These are phyloP conservation scores for Penicillium soppii DNA, from an alignment of 495 filamentous ascomycete genomes.

Conservation along the genomic window DNA sequence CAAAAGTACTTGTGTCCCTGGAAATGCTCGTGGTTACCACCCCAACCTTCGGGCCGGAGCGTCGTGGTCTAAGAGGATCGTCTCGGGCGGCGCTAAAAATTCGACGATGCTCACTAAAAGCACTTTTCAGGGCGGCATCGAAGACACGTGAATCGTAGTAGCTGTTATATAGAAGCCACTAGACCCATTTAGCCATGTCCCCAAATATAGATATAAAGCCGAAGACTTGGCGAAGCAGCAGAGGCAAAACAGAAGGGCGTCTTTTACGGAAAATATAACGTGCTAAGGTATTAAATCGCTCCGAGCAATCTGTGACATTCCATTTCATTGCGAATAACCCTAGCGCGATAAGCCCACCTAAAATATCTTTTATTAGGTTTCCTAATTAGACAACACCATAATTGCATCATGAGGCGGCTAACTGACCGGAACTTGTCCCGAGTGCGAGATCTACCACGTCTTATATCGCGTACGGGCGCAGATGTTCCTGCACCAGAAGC, in stretches of 20 bases:
- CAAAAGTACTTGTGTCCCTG: conserved; percentile 19
- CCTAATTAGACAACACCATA: neutral
- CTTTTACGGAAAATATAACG: conserved; percentile 23
- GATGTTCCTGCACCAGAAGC: conserved; percentile 25
- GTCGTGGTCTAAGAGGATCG: neutral
- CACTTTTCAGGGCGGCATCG: conserved; percentile 22
- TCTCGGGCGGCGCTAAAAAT: conserved; percentile 22
- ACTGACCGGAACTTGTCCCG: conserved; percentile 33
- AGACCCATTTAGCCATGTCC: conserved; percentile 16
- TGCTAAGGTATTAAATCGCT: conserved; percentile 25
- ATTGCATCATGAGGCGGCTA: neutral
- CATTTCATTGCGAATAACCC: conserved; percentile 24
- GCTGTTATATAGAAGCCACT: conserved; percentile 28
- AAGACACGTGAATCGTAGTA: conserved; percentile 27
- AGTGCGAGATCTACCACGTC: conserved; percentile 34
- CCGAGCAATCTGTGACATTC: conserved; percentile 18
- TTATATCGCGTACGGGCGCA: conserved; percentile 23
- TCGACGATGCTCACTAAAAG: conserved; percentile 19
- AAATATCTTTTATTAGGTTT: neutral
- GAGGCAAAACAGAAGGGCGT: conserved; percentile 5
- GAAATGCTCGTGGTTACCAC: conserved; percentile 25
- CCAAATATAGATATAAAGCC: conserved; percentile 14
- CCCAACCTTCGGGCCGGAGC: conserved; percentile 13
- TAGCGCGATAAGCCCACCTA: conserved; percentile 32
- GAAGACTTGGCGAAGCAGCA: conserved; percentile 7